phyloP scores from a whole-genome alignment of 2,329 filamentous ascomycete species.

The Diaporthe nobilis region DNA sequence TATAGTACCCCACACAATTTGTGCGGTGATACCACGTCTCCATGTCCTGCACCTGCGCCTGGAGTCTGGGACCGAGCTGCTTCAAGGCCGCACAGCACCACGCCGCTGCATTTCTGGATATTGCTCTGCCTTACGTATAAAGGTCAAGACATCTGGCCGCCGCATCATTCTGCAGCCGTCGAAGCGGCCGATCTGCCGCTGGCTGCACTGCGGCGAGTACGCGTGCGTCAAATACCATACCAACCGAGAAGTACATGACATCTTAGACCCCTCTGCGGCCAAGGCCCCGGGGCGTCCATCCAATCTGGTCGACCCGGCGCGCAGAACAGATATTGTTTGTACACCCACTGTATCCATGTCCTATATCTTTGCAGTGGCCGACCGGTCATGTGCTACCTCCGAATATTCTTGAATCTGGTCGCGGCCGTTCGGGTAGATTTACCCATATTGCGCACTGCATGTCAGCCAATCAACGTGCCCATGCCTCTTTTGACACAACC shows the following conservation, averaged over 20 bases:
- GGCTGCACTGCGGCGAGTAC: not conserved
- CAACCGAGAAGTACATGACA: not conserved
- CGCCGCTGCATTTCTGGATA: constrained; percentile 10
- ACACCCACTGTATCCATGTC: not conserved
- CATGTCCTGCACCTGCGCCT: not conserved
- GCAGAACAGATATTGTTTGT: not conserved
- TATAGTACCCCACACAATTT: constrained; percentile 3
- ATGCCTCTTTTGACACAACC: constrained; percentile 12
- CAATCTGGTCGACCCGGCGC: constrained; percentile 8
- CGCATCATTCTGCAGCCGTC: constrained; percentile 23
- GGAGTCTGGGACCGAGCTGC: constrained; percentile 15
- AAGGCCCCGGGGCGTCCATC: not conserved
- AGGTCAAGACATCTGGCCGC: not conserved
- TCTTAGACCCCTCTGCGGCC: not conserved
- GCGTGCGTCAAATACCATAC: not conserved
- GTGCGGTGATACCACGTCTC: not conserved
- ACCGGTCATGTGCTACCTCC: constrained; percentile 30
- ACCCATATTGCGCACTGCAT: constrained; percentile 3
- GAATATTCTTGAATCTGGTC: not conserved
- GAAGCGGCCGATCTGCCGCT: constrained; percentile 17
- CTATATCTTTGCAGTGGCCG: constrained; percentile 10
- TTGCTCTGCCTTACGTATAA: constrained; percentile 5
- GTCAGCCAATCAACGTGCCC: not conserved
- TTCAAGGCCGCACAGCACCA: constrained; percentile 1
- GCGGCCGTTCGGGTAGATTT: constrained; percentile 26